A percentile compares a stretch with the other conserved stretches of the same genome.
These are phyloP conservation scores for Epichloe elymi DNA, from an alignment of 2,329 filamentous ascomycete genomes.

Conservation along the genomic window DNA sequence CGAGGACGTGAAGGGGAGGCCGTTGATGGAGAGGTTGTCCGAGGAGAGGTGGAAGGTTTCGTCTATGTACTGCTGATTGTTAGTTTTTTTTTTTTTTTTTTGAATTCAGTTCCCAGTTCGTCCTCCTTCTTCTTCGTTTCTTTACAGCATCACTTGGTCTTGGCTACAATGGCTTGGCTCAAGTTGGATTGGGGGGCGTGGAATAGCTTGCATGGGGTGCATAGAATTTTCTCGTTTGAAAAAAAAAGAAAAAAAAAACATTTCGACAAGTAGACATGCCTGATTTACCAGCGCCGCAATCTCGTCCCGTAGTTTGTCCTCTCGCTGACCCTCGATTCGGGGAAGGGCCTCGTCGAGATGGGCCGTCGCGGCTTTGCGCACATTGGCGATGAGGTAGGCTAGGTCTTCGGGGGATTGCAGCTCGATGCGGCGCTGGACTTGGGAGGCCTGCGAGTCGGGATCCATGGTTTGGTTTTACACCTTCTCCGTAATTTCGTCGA, in stretches of 20 bases:
- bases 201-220: too few relatives aligned
- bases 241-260: background rate
- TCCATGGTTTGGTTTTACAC: conserved; percentile 15
- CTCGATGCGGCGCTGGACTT: conserved; percentile 60
- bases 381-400: conserved; percentile 54
- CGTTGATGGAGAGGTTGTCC: conserved; percentile 51
- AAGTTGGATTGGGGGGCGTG: too few relatives aligned
- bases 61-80: conserved; percentile 39
- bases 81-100: background rate
- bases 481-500: background rate
- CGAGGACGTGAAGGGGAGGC: conserved; percentile 32
- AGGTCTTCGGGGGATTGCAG: conserved; percentile 67
- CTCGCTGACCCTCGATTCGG: conserved; percentile 37
- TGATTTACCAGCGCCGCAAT: conserved; percentile 49
- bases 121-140: background rate
- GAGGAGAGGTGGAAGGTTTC: conserved; percentile 45
- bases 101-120: background rate
- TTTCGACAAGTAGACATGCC: conserved; percentile 20
- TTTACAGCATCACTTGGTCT: background rate
- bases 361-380: conserved; percentile 52
- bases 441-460: conserved; percentile 20
- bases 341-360: conserved; percentile 58
- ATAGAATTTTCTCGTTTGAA: too few relatives aligned
- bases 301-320: conserved; percentile 43
- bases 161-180: too few relatives aligned